Percentiles rank a stretch among this genome's conserved stretches.
phyloP scores from a whole-genome alignment of 495 filamentous ascomycete species.

The Aspergillus egyptiacus region DNA sequence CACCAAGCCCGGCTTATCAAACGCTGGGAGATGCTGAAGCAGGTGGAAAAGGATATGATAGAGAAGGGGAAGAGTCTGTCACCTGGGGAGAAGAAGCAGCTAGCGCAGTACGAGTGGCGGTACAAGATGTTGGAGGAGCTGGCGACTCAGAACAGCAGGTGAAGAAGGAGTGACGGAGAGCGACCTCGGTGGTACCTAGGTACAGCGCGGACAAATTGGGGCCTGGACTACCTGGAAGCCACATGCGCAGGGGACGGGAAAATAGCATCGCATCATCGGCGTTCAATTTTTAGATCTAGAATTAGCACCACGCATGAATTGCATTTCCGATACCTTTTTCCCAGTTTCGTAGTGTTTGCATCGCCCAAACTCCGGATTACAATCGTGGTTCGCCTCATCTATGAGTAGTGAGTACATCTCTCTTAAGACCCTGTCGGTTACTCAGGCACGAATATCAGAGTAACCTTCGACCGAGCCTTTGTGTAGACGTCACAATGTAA shows the following conservation, averaged over 20 bases:
- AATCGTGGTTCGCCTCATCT: background rate
- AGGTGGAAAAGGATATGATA: slow-evolving; percentile 32
- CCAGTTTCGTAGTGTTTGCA: background rate
- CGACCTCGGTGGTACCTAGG: too few relatives aligned
- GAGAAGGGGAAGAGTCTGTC: slow-evolving; percentile 31
- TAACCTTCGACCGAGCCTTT: background rate
- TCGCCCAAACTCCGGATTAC: background rate
- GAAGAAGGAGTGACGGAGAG: slow-evolving; percentile 5
- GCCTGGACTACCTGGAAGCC: slow-evolving; percentile 5
- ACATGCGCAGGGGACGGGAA: background rate
- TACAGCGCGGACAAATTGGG: background rate
- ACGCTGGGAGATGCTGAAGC: slow-evolving; percentile 36
- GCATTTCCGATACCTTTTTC: slow-evolving; percentile 2
- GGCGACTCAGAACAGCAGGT: slow-evolving; percentile 21
- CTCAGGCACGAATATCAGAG: slow-evolving; percentile 5
- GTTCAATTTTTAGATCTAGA: slow-evolving; percentile 26
- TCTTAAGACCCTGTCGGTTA: slow-evolving; percentile 3
- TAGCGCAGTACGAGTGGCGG: slow-evolving; percentile 38
- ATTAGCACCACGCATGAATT: slow-evolving; percentile 11
- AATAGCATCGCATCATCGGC: slow-evolving; percentile 27
- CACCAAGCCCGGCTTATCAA: slow-evolving; percentile 34
- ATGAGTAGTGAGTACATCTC: too few relatives aligned
- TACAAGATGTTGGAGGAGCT: slow-evolving; percentile 34
- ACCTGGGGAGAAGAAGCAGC: slow-evolving; percentile 30
- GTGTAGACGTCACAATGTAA: slow-evolving; percentile 7